Conservation (phyloP, 1,284 basidiomycete genomes). For the Inonotus hispidus region DNA sequence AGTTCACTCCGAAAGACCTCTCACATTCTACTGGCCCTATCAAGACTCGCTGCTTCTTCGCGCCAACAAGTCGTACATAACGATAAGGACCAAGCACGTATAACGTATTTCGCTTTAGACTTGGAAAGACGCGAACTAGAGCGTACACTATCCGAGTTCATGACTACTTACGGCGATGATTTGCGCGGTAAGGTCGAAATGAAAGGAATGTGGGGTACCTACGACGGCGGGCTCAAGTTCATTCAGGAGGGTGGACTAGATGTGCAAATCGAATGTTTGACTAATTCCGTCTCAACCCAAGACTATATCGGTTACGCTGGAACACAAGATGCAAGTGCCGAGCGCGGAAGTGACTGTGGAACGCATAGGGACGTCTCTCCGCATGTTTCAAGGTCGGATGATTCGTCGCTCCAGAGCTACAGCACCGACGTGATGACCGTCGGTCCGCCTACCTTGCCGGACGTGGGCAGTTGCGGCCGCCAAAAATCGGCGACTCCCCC, state of each 20-base stretch:
- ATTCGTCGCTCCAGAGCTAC: conserved; percentile 1
- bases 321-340: neutral
- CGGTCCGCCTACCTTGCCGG: conserved; percentile 37
- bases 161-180: conserved; percentile 55
- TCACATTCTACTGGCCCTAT: conserved; percentile 75
- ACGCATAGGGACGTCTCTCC: conserved; percentile 8
- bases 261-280: neutral
- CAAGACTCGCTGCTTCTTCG: conserved; percentile 39
- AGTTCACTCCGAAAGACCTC: conserved; percentile 90
- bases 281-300: neutral
- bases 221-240: conserved; percentile 75
- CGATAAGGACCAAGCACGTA: conserved; percentile 25
- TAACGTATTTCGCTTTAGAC: conserved; percentile 92
- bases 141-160: conserved; percentile 72
- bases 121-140: conserved; percentile 84
- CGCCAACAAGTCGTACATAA: conserved; percentile 9
- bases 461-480: conserved; percentile 18
- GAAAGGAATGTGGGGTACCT: conserved; percentile 86
- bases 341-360: neutral
- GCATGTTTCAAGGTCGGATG: conserved; percentile 9
- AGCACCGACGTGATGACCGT: conserved; percentile 18
- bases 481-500: conserved; percentile 33
- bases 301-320: neutral
- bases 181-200: conserved; percentile 68
- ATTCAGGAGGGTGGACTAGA: conserved; percentile 53